These are phyloP conservation scores for Magnaporthiopsis rhizophila DNA, from an alignment of 2,329 filamentous ascomycete species.

Conservation along the genomic window DNA sequence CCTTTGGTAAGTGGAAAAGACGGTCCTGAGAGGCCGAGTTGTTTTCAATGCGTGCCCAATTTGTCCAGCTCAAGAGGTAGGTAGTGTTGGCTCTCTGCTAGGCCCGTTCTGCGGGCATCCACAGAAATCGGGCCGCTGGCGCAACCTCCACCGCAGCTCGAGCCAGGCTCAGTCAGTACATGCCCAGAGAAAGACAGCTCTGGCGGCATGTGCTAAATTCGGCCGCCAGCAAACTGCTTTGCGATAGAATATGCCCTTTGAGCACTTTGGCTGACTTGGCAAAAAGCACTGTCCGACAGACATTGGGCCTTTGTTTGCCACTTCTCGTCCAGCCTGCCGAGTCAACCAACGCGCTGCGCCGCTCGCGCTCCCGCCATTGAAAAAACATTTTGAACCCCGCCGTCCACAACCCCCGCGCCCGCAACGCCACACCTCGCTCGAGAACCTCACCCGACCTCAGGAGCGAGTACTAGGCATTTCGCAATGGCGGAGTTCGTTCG, in stretches of 20 bases:
- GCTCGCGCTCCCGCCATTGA: not conserved
- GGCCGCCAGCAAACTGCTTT: not conserved
- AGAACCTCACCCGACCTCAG: not conserved
- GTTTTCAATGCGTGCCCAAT: not conserved
- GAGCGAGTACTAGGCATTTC: slow-evolving; percentile 19
- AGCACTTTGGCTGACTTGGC: not conserved
- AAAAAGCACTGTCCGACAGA: not conserved
- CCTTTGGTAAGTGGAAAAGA: not conserved
- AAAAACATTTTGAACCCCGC: not conserved
- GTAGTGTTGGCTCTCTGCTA: not conserved
- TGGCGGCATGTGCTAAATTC: not conserved
- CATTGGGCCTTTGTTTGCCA: not conserved
- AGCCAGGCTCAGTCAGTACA: not conserved
- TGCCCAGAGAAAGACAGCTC: not conserved
- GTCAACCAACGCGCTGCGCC: not conserved
- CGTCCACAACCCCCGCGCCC: not conserved
- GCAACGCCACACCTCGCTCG: too few relatives aligned
- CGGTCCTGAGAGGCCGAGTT: not conserved
- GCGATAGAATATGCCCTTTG: not conserved
- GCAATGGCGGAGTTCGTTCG: slow-evolving; percentile 98
- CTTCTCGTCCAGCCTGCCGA: not conserved
- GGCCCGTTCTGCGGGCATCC: not conserved
- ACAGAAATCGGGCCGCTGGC: not conserved
- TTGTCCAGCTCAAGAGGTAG: not conserved
- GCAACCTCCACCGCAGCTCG: too few relatives aligned